A percentile compares a stretch with the other conserved stretches of the same genome.
phyloP scores from a whole-genome alignment of 2,329 filamentous ascomycete species.

The Xylaria sp. region DNA sequence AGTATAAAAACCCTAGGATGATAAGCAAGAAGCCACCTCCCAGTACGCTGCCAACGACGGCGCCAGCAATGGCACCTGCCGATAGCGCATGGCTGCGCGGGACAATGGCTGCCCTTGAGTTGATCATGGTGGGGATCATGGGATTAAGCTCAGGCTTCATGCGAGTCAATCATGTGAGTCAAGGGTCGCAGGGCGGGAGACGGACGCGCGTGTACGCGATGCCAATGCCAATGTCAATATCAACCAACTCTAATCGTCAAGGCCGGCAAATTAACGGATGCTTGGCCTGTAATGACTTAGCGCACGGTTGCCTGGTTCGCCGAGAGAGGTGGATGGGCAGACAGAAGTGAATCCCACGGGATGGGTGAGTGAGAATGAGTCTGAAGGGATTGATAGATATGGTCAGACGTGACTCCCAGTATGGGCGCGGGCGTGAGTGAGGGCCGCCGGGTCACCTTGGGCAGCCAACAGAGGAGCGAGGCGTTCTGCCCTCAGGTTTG shows the following conservation, averaged over 20 bases:
- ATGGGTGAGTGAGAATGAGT: conserved; percentile 17
- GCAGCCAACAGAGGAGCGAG: conserved; percentile 19
- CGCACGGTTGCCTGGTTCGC: conserved; percentile 21
- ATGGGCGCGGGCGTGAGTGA: not conserved
- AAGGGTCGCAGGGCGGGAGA: conserved; percentile 1
- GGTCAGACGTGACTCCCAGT: conserved; percentile 7
- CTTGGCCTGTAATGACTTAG: conserved; percentile 14
- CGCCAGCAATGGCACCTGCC: conserved; percentile 49
- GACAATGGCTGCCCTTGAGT: conserved; percentile 38
- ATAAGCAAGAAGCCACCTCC: conserved; percentile 48
- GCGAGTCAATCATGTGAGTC: conserved; percentile 16
- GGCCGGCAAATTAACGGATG: conserved; percentile 6
- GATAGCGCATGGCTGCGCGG: conserved; percentile 45
- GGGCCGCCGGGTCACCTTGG: not conserved
- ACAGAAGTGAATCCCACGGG: not conserved
- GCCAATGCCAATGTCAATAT: conserved; percentile 9
- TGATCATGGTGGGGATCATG: conserved; percentile 35
- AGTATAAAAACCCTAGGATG: conserved; percentile 50
- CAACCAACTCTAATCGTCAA: conserved; percentile 15
- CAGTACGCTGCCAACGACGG: conserved; percentile 49
- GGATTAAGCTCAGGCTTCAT: not conserved
- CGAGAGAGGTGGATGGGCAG: conserved; percentile 15
- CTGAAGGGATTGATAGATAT: conserved; percentile 5
- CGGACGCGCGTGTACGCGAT: conserved; percentile 2
- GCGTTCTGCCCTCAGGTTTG: conserved; percentile 16